phyloP scores from a whole-genome alignment of 2,329 filamentous ascomycete species.

The Ophiostoma australiae region DNA sequence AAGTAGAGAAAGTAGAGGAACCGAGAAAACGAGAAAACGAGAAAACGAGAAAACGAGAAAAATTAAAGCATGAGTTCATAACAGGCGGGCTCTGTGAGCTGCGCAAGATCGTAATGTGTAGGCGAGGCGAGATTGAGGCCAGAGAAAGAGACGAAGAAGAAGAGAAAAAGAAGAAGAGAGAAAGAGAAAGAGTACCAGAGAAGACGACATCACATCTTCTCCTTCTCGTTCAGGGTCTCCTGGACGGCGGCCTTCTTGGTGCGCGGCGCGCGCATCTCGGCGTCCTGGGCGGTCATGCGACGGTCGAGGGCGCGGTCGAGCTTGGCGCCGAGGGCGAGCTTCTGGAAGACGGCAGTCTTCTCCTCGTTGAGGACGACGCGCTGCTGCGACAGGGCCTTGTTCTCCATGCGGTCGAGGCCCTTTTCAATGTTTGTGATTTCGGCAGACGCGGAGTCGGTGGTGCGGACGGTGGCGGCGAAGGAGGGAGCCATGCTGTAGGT shows the following conservation, averaged over 20 bases:
- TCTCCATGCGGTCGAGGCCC: constrained; percentile 81
- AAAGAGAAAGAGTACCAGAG: not conserved
- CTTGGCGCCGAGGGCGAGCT: constrained; percentile 84
- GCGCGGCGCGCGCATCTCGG: constrained; percentile 63
- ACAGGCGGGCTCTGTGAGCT: not conserved
- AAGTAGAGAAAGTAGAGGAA: not conserved
- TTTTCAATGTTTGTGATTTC: constrained; percentile 67
- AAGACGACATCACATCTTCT: constrained; percentile 31
- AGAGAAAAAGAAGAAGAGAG: not conserved
- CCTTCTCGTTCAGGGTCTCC: constrained; percentile 34
- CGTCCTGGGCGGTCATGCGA: constrained; percentile 84
- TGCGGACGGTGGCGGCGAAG: constrained; percentile 53
- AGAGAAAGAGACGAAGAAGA: not conserved
- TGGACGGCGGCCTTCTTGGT: constrained; percentile 24
- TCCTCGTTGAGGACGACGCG: constrained; percentile 73
- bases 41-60: not conserved
- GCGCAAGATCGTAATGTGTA: not conserved
- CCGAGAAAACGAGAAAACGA: not conserved
- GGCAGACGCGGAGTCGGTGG: constrained; percentile 51
- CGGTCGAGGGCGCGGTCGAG: constrained; percentile 80
- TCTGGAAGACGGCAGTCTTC: constrained; percentile 76
- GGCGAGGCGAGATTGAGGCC: no score
- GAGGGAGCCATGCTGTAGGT: constrained; percentile 57
- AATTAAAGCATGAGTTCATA: not conserved
- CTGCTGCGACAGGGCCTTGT: constrained; percentile 77